A percentile compares a stretch with the other conserved stretches of the same genome.
phyloP scores from a whole-genome alignment of 257 asterid species.

The Rhazya stricta region DNA sequence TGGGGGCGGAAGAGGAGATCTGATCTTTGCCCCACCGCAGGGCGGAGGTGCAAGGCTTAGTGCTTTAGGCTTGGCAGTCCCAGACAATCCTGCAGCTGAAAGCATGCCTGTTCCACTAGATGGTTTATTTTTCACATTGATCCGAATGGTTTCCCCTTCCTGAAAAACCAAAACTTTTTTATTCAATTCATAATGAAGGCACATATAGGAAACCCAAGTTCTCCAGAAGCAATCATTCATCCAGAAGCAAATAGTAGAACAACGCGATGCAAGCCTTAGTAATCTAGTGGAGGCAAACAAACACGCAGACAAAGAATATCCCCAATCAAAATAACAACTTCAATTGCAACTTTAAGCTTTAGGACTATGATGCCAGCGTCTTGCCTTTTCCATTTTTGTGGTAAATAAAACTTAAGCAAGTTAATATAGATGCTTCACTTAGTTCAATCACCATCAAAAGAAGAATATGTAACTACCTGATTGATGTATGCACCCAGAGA shows the following conservation, averaged over 20 bases:
- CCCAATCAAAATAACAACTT: no score
- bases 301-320: neutral
- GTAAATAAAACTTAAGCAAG: neutral
- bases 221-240: neutral
- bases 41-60: slow-evolving; percentile 85
- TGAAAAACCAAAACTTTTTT: slow-evolving; percentile 23
- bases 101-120: slow-evolving; percentile 87
- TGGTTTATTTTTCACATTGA: slow-evolving; percentile 81
- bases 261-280: neutral
- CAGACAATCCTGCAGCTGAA: slow-evolving; percentile 70
- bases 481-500: neutral
- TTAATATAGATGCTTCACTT: neutral
- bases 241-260: neutral
- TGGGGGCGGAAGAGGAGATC: slow-evolving; percentile 94
- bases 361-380: neutral
- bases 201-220: neutral
- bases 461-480: neutral
- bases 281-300: neutral
- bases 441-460: neutral
- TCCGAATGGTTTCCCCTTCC: slow-evolving; percentile 98
- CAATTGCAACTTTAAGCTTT: neutral
- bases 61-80: slow-evolving; percentile 53
- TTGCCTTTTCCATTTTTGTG: neutral
- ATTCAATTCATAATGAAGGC: neutral
- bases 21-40: slow-evolving; percentile 51